Evolutionary conservation across 192 early-diverging fungal genomes (phyloP), one percentile per base, ranked within the genome.

Genomic region (Linnemannia elongata): DNA sequence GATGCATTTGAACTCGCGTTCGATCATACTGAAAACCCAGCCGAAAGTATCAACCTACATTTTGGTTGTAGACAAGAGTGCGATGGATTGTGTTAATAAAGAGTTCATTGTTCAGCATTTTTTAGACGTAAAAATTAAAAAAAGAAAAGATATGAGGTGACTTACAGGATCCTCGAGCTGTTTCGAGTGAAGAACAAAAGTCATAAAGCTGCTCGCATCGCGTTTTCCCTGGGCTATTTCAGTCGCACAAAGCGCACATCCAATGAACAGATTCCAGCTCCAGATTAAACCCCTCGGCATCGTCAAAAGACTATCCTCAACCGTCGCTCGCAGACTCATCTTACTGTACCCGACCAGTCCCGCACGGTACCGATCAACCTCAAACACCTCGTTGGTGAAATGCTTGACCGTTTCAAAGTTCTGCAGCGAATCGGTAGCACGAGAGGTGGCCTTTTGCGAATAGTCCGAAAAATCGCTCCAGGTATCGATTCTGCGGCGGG

Each of bases 391-490:
- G 75, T 94, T 95, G 75, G 94, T 94, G 90, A 95, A 97, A 88
- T 97, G 96, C 89, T 97, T 97, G 84, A 97, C 97, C 0, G 97
- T 97, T 84, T 97, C 97, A 90, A 95, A 96, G 88, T 97, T 97
- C 36, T 96, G 89, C 69, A 97, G 85, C 55, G 96, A 97, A 79
- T 97, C 97, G 3, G 96, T 35, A 2, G 80, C 80, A 36, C 88
- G 60, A 4, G 22, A 39, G 60, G 10, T 4, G 13, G 60, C 60
- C 12, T 66, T 66, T 5, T 12, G 6, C 1, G 44, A 35, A 8
- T 18, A 6, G 20, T 69, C 69, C n/a, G 41, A 39, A 30, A 83
- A 20, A 7, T 49, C 89, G 30, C 90, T 88, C 33, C 86, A 89
- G 44, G 73, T 52, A 1, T 82, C 89, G 30, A 90, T 89, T 60